A percentile compares a stretch with the other conserved stretches of the same genome.
Evolutionary conservation across 2,329 filamentous ascomycete species (phyloP).

Genomic region (Arthrobotrys iridis): DNA sequence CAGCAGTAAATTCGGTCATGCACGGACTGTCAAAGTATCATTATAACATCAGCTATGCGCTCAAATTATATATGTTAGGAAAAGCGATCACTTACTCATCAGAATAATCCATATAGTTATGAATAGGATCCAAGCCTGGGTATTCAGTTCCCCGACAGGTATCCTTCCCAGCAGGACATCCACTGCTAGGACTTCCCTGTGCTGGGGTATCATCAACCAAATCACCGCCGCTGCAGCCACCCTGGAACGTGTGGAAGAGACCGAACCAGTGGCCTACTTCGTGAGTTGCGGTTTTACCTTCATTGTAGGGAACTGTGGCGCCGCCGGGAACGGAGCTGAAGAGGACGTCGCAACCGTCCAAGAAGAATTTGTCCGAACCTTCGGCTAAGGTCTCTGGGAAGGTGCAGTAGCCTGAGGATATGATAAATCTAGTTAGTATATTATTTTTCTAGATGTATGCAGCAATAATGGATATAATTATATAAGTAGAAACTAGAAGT

Average conservation of each 20-base stretch:
- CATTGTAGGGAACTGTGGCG: neutral
- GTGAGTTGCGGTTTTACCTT: constrained; percentile 58
- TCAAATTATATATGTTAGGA: neutral
- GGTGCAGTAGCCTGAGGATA: constrained; percentile 33
- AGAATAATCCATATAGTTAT: constrained; percentile 61
- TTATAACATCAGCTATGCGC: neutral
- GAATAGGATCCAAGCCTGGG: constrained; percentile 59
- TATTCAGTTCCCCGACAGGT: constrained; percentile 56
- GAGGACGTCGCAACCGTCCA: constrained; percentile 43
- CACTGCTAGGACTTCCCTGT: constrained; percentile 55
- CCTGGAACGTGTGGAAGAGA: constrained; percentile 59
- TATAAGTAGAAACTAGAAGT: neutral
- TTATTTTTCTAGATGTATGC: no score
- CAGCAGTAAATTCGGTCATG: constrained; percentile 31
- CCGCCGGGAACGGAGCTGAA: constrained; percentile 24
- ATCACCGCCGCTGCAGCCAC: constrained; percentile 58
- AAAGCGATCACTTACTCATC: constrained; percentile 28
- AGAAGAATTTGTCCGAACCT: constrained; percentile 17
- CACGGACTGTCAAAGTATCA: constrained; percentile 12
- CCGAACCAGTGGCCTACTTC: constrained; percentile 61
- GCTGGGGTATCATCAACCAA: constrained; percentile 59
- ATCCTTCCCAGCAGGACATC: constrained; percentile 58
- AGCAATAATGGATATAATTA: neutral
- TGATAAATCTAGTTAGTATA: no score
- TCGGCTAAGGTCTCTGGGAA: constrained; percentile 8